Evolutionary conservation across 768 basidiomycete genomes (phyloP).

Genomic region (Leccinum uliginosum): DNA sequence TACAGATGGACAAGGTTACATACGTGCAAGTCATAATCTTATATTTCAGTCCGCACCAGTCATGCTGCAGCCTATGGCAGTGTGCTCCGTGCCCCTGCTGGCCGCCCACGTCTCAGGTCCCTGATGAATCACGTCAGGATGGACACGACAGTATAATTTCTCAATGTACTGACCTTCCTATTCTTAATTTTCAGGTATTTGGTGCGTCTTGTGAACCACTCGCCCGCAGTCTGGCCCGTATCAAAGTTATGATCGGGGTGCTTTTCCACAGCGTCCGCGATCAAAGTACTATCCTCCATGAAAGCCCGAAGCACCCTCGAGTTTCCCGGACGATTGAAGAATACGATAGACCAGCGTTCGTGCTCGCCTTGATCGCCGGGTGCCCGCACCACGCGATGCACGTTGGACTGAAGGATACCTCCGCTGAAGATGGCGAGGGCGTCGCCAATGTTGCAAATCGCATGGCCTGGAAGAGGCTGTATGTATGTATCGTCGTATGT

Average conservation of each 20-base stretch:
- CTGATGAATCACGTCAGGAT: conserved; percentile 4
- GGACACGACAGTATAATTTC: not conserved
- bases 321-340: not conserved
- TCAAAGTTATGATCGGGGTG: not conserved
- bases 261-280: not conserved
- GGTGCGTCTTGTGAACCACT: not conserved
- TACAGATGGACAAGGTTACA: not conserved
- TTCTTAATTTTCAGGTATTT: not conserved
- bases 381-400: not conserved
- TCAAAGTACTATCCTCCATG: not conserved
- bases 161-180: not conserved
- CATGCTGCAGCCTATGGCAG: conserved; percentile 10
- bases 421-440: not conserved
- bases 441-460: not conserved
- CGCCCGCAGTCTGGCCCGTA: not conserved
- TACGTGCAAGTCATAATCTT: not conserved
- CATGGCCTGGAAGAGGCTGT: not conserved
- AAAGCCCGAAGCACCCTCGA: not conserved
- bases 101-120: conserved; percentile 30
- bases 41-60: not conserved
- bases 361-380: not conserved
- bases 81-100: conserved; percentile 28
- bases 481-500: not conserved
- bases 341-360: not conserved
- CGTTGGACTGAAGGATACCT: not conserved